phyloP scores from a whole-genome alignment of 2,329 filamentous ascomycete genomes.

The Cytospora chrysosperma region DNA sequence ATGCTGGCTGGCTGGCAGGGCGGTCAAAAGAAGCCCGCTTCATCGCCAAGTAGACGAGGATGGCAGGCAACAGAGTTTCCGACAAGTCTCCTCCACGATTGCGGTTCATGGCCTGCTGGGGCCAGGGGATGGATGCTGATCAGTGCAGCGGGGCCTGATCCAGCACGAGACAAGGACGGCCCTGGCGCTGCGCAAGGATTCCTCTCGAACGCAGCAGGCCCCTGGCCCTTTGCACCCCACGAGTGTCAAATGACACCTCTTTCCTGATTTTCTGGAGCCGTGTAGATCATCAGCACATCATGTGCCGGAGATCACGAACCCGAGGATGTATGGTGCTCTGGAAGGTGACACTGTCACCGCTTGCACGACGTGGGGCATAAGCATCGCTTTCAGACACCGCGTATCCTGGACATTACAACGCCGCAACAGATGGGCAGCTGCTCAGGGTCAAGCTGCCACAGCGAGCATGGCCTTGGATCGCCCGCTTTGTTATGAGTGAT shows the following conservation, averaged over 20 bases:
- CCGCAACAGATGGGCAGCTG: background rate
- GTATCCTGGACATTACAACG: background rate
- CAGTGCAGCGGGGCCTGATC: background rate
- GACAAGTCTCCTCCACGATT: background rate
- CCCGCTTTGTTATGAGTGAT: background rate
- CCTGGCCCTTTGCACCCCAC: background rate
- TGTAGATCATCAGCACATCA: background rate
- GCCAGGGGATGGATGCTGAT: background rate
- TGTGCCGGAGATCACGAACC: background rate
- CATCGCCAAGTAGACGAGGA: background rate
- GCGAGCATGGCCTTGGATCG: background rate
- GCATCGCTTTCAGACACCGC: background rate
- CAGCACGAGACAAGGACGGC: background rate
- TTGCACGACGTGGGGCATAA: background rate
- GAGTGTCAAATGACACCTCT: background rate
- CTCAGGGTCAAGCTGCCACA: background rate
- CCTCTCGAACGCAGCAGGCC: background rate
- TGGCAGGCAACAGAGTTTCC: slow-evolving; percentile 17
- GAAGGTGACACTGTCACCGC: background rate
- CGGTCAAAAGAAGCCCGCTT: background rate
- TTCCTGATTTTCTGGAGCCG: no score
- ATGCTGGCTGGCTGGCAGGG: background rate
- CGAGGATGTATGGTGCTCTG: background rate
- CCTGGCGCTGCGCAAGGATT: background rate
- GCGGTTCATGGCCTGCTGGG: background rate